A percentile compares a stretch with the other conserved stretches of the same genome.
Conservation (phyloP, 2,329 filamentous ascomycete species). For the Fusarium beomiforme region DNA sequence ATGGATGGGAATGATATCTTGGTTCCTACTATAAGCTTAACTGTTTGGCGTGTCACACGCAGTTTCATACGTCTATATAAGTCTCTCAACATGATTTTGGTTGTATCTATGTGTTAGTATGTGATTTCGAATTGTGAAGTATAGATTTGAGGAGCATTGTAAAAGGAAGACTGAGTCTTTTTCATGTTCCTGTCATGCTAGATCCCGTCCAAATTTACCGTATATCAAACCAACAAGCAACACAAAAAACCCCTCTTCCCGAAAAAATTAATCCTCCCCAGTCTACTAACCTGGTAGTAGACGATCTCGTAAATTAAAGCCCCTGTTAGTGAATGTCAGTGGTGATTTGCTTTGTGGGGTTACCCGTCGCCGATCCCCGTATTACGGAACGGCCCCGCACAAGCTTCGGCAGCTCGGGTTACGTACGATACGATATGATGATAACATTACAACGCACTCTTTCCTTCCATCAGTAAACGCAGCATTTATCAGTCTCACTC, state of each 20-base stretch:
- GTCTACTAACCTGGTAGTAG: not conserved
- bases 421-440: conserved; percentile 27
- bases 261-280: not conserved
- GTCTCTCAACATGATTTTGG: conserved; percentile 22
- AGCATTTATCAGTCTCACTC: not conserved
- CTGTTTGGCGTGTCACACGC: conserved; percentile 39
- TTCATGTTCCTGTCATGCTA: not conserved
- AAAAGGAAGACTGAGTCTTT: not conserved
- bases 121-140: not conserved
- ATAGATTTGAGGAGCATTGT: not conserved
- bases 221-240: not conserved
- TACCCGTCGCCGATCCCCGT: conserved; percentile 34
- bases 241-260: not conserved
- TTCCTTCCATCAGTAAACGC: not conserved
- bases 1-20: conserved; percentile 20
- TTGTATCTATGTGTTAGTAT: not conserved
- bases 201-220: not conserved
- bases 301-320: not conserved
- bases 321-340: conserved; percentile 20
- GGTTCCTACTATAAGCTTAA: conserved; percentile 35
- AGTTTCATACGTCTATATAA: conserved; percentile 35
- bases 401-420: conserved; percentile 27
- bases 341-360: conserved; percentile 29
- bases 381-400: conserved; percentile 41
- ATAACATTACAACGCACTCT: conserved; percentile 7